These are phyloP conservation scores for Ricinus communis DNA, from an alignment of 345 rosid species.

Conservation along the genomic window DNA sequence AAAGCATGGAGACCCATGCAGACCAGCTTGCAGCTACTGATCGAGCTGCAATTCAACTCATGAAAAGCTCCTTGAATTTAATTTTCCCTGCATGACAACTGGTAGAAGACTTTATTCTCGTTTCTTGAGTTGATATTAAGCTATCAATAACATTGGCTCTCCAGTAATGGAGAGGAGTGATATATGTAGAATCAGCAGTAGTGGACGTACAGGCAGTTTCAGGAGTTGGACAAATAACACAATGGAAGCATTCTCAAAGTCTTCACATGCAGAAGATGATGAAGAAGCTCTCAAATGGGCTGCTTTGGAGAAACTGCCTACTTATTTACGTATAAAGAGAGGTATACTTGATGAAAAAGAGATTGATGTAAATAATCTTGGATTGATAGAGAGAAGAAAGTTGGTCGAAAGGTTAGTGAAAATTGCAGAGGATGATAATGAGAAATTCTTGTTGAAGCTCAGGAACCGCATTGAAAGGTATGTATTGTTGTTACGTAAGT, in stretches of 20 bases:
- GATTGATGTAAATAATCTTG: conserved; percentile 64
- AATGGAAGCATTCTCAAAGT: conserved; percentile 41
- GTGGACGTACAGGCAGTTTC: conserved; percentile 44
- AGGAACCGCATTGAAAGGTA: conserved; percentile 72
- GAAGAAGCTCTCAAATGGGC: conserved; percentile 94
- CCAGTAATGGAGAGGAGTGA: conserved; percentile 36
- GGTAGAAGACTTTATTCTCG: no score
- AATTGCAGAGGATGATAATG: conserved; percentile 80
- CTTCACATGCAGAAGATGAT: conserved; percentile 49
- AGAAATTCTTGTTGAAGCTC: conserved; percentile 80
- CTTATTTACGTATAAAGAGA: conserved; percentile 61
- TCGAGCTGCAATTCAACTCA: no score
- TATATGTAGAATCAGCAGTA: conserved; percentile 22
- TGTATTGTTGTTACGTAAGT: neutral
- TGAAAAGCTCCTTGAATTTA: no score
- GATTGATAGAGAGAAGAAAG: conserved; percentile 66
- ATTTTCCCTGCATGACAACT: no score
- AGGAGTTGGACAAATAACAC: conserved; percentile 43
- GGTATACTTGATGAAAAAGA: conserved; percentile 63
- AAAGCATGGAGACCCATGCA: no score
- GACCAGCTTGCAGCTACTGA: no score
- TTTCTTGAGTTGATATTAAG: no score
- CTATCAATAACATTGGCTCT: no score
- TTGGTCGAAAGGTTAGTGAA: conserved; percentile 66
- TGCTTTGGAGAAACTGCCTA: conserved; percentile 84